Percentiles rank a stretch among this genome's conserved stretches.
phyloP scores from a whole-genome alignment of 371 early-diverging fungal genomes.

The Zychaea mexicana region DNA sequence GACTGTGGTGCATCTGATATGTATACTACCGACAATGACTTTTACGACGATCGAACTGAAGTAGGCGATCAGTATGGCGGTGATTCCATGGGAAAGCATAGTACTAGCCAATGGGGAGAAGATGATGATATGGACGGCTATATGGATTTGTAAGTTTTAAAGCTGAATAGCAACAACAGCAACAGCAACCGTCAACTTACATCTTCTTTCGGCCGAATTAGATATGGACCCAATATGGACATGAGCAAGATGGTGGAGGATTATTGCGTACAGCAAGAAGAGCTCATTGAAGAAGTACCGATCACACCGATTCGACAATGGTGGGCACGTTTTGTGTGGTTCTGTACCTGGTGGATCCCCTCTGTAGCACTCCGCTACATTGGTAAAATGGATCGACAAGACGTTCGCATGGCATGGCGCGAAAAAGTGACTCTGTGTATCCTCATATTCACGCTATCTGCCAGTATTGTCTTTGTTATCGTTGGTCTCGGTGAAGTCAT shows the following conservation, averaged over 20 bases:
- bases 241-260: conserved; percentile 52
- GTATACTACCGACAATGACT: conserved; percentile 21
- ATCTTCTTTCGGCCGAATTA: conserved; percentile 15
- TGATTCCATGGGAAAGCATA: conserved; percentile 14
- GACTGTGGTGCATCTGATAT: conserved; percentile 32
- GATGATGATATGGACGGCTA: conserved; percentile 19
- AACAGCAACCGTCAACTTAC: too few relatives aligned
- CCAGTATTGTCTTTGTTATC: conserved; percentile 57
- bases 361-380: conserved; percentile 53
- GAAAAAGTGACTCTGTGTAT: conserved; percentile 87
- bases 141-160: conserved; percentile 25
- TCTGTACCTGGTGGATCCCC: conserved; percentile 81
- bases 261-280: conserved; percentile 30
- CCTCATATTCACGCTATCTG: conserved; percentile 63
- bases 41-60: conserved; percentile 30
- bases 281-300: conserved; percentile 52
- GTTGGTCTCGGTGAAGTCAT: conserved; percentile 56
- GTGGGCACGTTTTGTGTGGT: conserved; percentile 75
- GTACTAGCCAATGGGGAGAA: conserved; percentile 36
- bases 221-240: conserved; percentile 32
- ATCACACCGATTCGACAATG: conserved; percentile 61
- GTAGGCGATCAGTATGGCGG: conserved; percentile 8
- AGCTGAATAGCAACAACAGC: too few relatives aligned
- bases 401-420: conserved; percentile 93
- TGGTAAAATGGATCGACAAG: conserved; percentile 83